Evolutionary conservation across 805 yeast species (phyloP).

Genomic region (Torulaspora indica): DNA sequence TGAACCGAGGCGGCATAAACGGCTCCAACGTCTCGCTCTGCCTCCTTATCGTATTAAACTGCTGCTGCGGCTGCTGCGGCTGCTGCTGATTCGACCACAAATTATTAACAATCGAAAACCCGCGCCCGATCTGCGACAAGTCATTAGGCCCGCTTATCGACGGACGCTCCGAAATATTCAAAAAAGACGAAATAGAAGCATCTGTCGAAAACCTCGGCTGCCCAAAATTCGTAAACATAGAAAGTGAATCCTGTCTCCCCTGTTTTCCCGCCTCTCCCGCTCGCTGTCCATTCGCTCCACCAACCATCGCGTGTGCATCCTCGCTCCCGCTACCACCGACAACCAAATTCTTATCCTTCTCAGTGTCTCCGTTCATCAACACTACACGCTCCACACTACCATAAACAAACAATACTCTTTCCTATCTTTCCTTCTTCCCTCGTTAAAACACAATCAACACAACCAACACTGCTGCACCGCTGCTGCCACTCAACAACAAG

Average conservation of each 20-base stretch:
- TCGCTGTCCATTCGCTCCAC: background rate
- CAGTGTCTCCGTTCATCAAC: constrained; percentile 5
- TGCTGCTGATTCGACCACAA: constrained; percentile 23
- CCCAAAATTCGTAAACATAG: constrained; percentile 23
- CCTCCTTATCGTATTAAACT: constrained; percentile 33
- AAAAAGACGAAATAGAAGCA: constrained; percentile 24
- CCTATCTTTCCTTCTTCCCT: background rate
- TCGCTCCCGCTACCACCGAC: background rate
- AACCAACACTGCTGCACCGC: too few relatives aligned
- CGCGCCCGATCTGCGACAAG: constrained; percentile 27
- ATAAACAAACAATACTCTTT: background rate
- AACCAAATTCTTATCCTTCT: constrained; percentile 2
- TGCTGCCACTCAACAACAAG: background rate
- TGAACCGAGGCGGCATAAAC: constrained; percentile 39
- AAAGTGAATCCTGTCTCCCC: constrained; percentile 25
- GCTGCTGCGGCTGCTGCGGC: constrained; percentile 8
- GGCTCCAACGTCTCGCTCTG: constrained; percentile 51
- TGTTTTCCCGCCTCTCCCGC: constrained; percentile 2
- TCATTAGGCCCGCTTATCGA: constrained; percentile 16
- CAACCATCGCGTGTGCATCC: background rate
- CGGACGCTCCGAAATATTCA: constrained; percentile 24
- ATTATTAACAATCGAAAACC: constrained; percentile 33
- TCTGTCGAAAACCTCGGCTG: constrained; percentile 29
- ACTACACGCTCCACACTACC: background rate
- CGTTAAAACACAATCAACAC: background rate